These are phyloP conservation scores for Rheum nobile DNA, from an alignment of 148 eudicot genomes.

Conservation along the genomic window DNA sequence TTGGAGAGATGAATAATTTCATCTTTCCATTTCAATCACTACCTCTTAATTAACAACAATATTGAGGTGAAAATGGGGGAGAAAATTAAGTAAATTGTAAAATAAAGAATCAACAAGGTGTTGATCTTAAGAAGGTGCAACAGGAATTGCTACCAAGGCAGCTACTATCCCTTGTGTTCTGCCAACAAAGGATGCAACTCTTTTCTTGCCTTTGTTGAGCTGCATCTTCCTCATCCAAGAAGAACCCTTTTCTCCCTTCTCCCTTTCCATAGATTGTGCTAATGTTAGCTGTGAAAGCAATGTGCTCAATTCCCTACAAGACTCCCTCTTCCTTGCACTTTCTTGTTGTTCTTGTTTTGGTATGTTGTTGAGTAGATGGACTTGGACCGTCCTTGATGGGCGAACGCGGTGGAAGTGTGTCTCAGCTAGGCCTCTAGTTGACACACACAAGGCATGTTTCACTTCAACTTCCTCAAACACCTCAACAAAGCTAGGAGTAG, in stretches of 20 bases:
- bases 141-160: neutral
- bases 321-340: neutral
- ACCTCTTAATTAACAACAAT: neutral
- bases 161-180: neutral
- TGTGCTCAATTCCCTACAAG: too few species aligned
- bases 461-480: slow-evolving; percentile 49
- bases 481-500: slow-evolving; percentile 46
- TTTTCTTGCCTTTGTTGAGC: neutral
- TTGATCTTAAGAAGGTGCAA: neutral
- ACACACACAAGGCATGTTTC: slow-evolving; percentile 44
- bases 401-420: slow-evolving; percentile 59
- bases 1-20: neutral
- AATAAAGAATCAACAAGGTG: neutral
- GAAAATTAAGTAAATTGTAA: neutral
- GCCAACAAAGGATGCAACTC: neutral
- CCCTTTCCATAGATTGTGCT: too few species aligned
- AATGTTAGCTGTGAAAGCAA: too few species aligned
- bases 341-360: neutral
- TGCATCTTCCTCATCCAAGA: slow-evolving; percentile 1
- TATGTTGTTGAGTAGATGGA: slow-evolving; percentile 22
- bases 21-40: neutral
- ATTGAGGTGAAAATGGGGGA: neutral
- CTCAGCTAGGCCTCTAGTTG: slow-evolving; percentile 44
- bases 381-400: slow-evolving; percentile 57
- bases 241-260: neutral